These are phyloP conservation scores for Larix kaempferi DNA, from an alignment of 75 land plant species.

Conservation along the genomic window DNA sequence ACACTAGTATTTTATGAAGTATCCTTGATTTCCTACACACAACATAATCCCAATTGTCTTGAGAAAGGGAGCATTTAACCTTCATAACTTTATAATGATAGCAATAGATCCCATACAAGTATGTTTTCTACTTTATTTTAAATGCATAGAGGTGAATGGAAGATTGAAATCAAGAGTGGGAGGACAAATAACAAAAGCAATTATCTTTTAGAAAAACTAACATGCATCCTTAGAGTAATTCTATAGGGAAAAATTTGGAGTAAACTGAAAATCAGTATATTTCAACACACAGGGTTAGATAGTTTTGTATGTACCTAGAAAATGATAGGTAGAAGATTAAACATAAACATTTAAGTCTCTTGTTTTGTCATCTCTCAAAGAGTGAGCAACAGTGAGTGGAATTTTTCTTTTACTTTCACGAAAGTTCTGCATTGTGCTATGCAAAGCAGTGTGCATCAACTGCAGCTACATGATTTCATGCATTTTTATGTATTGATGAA, in stretches of 20 bases:
- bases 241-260: too few relatives aligned
- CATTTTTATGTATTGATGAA: slow-evolving; percentile 31
- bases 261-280: not conserved
- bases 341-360: not conserved
- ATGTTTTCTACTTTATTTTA: too few relatives aligned
- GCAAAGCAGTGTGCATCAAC: slow-evolving; percentile 36
- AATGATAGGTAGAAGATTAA: not conserved
- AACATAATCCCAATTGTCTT: not conserved
- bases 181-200: not conserved
- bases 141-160: too few relatives aligned
- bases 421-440: slow-evolving; percentile 33
- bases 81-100: not conserved
- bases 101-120: not conserved
- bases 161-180: too few relatives aligned
- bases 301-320: not conserved
- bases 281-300: not conserved
- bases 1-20: slow-evolving; percentile 33
- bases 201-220: too few relatives aligned
- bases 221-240: too few relatives aligned
- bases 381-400: not conserved
- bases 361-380: not conserved
- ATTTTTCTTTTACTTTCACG: slow-evolving; percentile 21
- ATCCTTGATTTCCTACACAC: slow-evolving; percentile 33
- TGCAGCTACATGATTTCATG: slow-evolving; percentile 38
- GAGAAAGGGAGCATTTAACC: not conserved